Percentiles rank a stretch among this genome's conserved stretches.
phyloP scores from a whole-genome alignment of 345 rosid species.

The Physaria fendleri region DNA sequence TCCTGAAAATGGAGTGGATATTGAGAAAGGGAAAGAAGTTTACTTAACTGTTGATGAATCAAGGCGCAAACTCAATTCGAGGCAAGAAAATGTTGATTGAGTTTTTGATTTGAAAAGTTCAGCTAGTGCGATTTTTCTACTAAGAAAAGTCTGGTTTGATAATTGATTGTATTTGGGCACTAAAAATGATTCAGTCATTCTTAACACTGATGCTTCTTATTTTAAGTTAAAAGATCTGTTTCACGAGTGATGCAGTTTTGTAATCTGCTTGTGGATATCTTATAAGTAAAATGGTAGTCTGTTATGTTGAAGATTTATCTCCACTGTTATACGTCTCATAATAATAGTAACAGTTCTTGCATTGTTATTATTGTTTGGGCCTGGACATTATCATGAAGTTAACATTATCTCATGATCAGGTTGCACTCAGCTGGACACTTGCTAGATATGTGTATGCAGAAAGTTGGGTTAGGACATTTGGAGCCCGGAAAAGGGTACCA shows the following conservation, averaged over 20 bases:
- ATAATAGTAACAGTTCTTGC: not conserved
- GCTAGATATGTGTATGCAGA: constrained; percentile 54
- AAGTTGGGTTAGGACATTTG: constrained; percentile 60
- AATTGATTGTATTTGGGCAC: not conserved
- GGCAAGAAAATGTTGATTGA: constrained; percentile 30
- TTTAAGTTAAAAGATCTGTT: not conserved
- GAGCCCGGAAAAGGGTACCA: constrained; percentile 82
- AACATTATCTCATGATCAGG: constrained; percentile 29
- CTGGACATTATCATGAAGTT: not conserved
- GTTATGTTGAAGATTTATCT: not conserved
- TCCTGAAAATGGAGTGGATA: constrained; percentile 29
- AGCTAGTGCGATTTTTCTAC: not conserved
- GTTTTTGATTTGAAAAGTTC: not conserved
- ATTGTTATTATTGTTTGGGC: not conserved
- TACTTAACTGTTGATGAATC: constrained; percentile 52
- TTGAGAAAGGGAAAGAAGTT: constrained; percentile 45
- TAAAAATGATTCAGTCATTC: not conserved
- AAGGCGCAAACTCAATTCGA: constrained; percentile 66
- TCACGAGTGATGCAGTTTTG: not conserved
- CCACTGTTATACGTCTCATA: not conserved
- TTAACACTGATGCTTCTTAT: not conserved
- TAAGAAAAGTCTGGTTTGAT: not conserved
- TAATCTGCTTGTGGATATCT: not conserved
- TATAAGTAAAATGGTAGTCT: not conserved
- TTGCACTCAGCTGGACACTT: constrained; percentile 91